These are phyloP conservation scores for Raffaelea deltoideospora DNA, from an alignment of 2,329 filamentous ascomycete genomes.

Conservation along the genomic window DNA sequence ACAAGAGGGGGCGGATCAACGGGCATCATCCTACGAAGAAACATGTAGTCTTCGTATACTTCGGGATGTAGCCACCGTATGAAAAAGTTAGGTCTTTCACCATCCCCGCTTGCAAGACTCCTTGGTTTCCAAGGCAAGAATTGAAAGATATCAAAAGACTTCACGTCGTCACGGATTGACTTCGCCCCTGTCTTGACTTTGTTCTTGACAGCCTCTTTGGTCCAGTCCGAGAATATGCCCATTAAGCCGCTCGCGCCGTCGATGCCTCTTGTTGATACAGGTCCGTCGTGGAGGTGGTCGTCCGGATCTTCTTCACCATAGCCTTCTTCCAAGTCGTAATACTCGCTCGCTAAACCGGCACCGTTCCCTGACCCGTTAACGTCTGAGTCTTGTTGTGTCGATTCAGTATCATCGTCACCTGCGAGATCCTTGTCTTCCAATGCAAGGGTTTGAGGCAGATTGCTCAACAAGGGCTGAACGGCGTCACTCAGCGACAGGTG, in stretches of 20 bases:
- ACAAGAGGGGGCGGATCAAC: background rate
- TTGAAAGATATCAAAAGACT: conserved; percentile 11
- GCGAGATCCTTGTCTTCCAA: conserved; percentile 15
- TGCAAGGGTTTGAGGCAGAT: conserved; percentile 52
- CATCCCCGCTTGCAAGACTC: background rate
- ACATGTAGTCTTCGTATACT: conserved; percentile 43
- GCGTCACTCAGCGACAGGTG: conserved; percentile 58
- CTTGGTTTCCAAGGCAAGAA: conserved; percentile 3
- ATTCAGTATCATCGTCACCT: conserved; percentile 7
- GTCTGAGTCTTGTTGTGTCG: too few relatives aligned
- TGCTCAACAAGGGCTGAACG: conserved; percentile 56
- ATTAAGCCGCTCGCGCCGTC: conserved; percentile 15
- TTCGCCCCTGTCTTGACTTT: conserved; percentile 9
- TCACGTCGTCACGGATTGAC: conserved; percentile 13
- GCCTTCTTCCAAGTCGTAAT: conserved; percentile 16
- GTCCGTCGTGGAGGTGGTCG: conserved; percentile 14
- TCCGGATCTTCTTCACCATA: conserved; percentile 21
- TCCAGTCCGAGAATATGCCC: conserved; percentile 11
- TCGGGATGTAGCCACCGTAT: conserved; percentile 41
- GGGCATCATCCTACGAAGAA: conserved; percentile 29
- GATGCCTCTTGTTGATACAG: conserved; percentile 7
- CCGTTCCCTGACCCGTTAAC: background rate
- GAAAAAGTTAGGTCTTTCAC: conserved; percentile 29
- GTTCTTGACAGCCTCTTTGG: conserved; percentile 9
- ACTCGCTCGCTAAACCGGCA: conserved; percentile 14